Percentiles rank a stretch among this genome's conserved stretches.
These are phyloP conservation scores for Tieghemostelium lacteum DNA, from an alignment of 78 protist species.

Conservation along the genomic window DNA sequence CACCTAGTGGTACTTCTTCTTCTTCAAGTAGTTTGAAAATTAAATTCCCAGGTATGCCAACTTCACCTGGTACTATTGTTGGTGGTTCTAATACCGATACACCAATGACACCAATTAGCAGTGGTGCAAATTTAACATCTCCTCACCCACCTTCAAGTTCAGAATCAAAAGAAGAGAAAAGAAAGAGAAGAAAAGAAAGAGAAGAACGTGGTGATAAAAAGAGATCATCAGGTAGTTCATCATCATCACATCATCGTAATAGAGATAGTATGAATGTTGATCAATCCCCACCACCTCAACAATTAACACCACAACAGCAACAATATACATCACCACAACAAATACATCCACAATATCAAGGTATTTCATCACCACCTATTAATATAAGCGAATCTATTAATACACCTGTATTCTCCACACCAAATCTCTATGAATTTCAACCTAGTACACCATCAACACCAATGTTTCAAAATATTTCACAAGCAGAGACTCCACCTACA, in stretches of 20 bases:
- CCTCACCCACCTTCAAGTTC: not conserved
- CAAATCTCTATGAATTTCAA: not conserved
- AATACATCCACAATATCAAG: not conserved
- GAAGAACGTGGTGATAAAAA: no score
- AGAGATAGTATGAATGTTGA: no score
- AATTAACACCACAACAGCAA: not conserved
- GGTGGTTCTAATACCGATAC: not conserved
- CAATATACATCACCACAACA: not conserved
- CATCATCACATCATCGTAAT: no score
- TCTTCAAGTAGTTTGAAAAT: conserved; percentile 16
- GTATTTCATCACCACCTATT: not conserved
- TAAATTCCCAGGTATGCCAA: conserved; percentile 17
- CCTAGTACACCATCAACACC: not conserved
- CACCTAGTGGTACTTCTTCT: not conserved
- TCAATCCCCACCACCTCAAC: no score
- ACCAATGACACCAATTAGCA: not conserved
- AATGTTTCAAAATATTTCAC: not conserved
- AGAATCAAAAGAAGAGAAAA: no score
- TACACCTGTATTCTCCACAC: not conserved
- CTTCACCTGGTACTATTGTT: not conserved
- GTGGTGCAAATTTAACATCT: no score
- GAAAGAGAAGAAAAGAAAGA: not conserved
- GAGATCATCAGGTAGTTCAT: no score
- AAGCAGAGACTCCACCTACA: not conserved
- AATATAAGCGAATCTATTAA: not conserved